Evolutionary conservation across 2,329 filamentous ascomycete species (phyloP), one percentile per base, ranked within the genome.

Genomic region (Biscogniauxia marginata): DNA sequence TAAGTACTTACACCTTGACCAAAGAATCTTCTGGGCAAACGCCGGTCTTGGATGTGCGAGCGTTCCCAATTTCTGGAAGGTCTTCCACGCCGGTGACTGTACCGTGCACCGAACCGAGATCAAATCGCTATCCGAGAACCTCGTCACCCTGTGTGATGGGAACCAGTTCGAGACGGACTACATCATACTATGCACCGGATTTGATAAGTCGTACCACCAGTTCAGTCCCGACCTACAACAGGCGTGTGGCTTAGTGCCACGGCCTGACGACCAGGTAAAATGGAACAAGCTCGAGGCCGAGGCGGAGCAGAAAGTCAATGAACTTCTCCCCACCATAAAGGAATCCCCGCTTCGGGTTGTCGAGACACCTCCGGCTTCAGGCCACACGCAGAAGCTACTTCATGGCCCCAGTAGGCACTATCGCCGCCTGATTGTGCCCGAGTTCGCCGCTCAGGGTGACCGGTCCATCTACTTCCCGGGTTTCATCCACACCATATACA

Each of bases 1-100:
- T 7, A 34, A 34, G 5, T 21, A 48, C 46, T 48, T 16, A 48
- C 46, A 22, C 13, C 21, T 16, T 24, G n/a, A n/a, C n/a, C n/a
- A n/a, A n/a, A 58, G 58, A 7, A 56, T 73, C 7, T 73, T 71
- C 57, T 74, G 72, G 71, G 69, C 61, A 6, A 67, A 65, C 44
- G 55, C 63, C 11, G 70, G 70, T 9, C 58, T 74, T 1, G 72
- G 72, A 1, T 49, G 62, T 9, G 67, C 65, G n/a, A 72, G 61
- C 44, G 61, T 70, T 1, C 70, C 70, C 1, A 58, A 70, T 22
- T 74, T 71, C 55, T 73, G 71, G 72, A 59, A 66, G 7, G 58
- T 60, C 1, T 60, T 74, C 46, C 71, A 73, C 51, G 44, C 23
- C 0, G 69, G 67, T 8, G 62, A 71, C 55, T 56, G 63, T 45